Conservation (phyloP, 2,329 filamentous ascomycete species). For the Drechslerella coelobrocha region DNA sequence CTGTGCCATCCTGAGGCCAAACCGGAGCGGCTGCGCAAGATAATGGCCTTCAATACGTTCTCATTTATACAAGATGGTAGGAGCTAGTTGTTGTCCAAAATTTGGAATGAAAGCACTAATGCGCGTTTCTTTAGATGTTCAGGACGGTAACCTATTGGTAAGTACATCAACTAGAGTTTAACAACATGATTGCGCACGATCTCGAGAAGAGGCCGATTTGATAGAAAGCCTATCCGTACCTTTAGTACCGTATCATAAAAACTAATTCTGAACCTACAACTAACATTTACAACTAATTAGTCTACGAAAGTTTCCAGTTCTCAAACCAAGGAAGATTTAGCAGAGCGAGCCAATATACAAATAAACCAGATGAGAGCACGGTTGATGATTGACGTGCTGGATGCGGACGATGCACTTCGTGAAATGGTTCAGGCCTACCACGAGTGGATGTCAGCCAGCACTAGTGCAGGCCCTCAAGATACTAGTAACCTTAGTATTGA, state of each 20-base stretch:
- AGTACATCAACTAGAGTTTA: not conserved
- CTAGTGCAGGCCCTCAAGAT: not conserved
- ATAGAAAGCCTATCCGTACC: too few species aligned
- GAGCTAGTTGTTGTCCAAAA: not conserved
- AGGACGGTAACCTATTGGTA: not conserved
- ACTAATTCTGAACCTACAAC: not conserved
- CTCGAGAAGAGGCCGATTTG: too few species aligned
- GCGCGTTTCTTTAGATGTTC: not conserved
- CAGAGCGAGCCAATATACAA: not conserved
- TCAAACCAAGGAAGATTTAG: not conserved
- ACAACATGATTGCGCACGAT: not conserved
- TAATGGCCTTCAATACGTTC: not conserved
- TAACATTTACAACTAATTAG: not conserved
- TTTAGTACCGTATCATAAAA: not conserved
- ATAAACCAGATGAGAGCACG: not conserved
- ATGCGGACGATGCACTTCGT: not conserved
- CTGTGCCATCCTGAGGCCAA: conserved; percentile 2
- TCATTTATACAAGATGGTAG: conserved; percentile 14
- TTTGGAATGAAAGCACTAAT: not conserved
- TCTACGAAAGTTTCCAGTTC: not conserved
- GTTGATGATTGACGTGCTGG: not conserved
- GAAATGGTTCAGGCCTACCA: not conserved
- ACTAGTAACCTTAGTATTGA: not conserved
- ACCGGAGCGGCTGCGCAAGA: not conserved
- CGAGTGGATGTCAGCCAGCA: not conserved